These are phyloP conservation scores for Gracilaria gracilis DNA, from an alignment of 23 red algal genomes.

Conservation along the genomic window DNA sequence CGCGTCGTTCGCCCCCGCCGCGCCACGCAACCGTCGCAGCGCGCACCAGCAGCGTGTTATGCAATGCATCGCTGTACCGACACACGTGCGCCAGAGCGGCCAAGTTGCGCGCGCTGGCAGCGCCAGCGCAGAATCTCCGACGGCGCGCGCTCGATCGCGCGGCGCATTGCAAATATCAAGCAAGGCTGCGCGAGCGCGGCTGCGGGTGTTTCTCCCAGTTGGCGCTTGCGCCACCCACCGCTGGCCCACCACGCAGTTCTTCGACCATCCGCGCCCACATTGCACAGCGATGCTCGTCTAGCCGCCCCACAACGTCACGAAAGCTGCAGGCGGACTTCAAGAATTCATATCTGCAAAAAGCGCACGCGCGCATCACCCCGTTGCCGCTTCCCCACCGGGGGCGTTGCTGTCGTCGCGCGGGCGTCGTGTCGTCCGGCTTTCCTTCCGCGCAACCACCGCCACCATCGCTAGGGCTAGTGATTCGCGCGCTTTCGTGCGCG, in stretches of 20 bases:
- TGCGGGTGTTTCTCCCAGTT: too few species aligned
- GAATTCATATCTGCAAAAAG: conserved; percentile 32
- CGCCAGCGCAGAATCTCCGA: too few species aligned
- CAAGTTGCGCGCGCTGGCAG: too few species aligned
- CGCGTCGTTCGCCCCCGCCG: conserved; percentile 42
- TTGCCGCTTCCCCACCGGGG: conserved; percentile 27
- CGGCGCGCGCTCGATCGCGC: too few species aligned
- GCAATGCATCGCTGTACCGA: too few species aligned
- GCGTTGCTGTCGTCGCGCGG: not conserved
- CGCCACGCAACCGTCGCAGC: not conserved
- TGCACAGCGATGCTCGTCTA: conserved; percentile 55
- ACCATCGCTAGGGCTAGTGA: not conserved
- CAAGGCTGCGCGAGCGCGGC: too few species aligned
- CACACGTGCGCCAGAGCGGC: too few species aligned
- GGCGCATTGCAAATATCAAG: too few species aligned
- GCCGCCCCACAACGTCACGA: conserved; percentile 46
- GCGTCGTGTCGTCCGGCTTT: too few species aligned
- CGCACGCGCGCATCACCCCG: conserved; percentile 17
- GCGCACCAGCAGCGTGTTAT: too few species aligned
- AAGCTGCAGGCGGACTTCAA: conserved; percentile 41
- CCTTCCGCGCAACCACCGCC: not conserved
- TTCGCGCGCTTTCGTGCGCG: too few species aligned
- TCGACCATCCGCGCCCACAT: conserved; percentile 56
- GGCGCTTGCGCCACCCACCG: too few species aligned
- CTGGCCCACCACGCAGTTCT: conserved; percentile 52